Percentiles rank a stretch among this genome's conserved stretches.
Conservation (phyloP, 2,329 filamentous ascomycete genomes). For the Venturia oleaginea region DNA sequence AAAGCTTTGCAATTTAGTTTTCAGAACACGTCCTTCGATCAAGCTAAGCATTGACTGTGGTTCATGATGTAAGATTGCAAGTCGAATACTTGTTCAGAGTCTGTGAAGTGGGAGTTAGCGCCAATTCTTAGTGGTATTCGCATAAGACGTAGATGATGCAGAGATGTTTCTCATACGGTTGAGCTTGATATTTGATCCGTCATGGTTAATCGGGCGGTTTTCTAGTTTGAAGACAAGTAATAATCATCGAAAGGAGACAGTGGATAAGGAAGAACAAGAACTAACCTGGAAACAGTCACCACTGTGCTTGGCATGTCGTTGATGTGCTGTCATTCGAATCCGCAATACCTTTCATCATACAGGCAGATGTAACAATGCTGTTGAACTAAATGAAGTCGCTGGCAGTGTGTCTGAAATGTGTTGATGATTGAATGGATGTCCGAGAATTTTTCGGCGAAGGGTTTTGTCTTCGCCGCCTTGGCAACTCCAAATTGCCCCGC, state of each 20-base stretch:
- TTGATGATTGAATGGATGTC: background rate
- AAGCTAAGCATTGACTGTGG: background rate
- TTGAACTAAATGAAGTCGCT: background rate
- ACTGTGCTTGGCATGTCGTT: background rate
- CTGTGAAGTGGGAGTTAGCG: background rate
- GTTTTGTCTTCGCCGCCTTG: background rate
- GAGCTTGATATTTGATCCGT: constrained; percentile 8
- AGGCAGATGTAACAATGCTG: background rate
- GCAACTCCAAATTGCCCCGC: background rate
- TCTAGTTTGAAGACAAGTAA: constrained; percentile 9
- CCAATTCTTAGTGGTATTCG: background rate
- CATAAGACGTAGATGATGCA: background rate
- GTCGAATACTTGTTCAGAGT: background rate
- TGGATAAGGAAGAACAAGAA: background rate
- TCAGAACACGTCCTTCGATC: background rate
- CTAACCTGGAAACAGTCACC: background rate
- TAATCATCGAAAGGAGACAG: background rate
- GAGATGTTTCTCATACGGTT: background rate
- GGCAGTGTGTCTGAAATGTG: background rate
- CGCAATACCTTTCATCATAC: background rate
- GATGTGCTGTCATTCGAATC: background rate
- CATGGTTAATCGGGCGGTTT: constrained; percentile 6
- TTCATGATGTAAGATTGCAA: background rate
- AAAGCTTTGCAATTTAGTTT: too few relatives aligned
- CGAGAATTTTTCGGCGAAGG: background rate